These are phyloP conservation scores for Triadica sebifera DNA, from an alignment of 345 rosid species.

Conservation along the genomic window DNA sequence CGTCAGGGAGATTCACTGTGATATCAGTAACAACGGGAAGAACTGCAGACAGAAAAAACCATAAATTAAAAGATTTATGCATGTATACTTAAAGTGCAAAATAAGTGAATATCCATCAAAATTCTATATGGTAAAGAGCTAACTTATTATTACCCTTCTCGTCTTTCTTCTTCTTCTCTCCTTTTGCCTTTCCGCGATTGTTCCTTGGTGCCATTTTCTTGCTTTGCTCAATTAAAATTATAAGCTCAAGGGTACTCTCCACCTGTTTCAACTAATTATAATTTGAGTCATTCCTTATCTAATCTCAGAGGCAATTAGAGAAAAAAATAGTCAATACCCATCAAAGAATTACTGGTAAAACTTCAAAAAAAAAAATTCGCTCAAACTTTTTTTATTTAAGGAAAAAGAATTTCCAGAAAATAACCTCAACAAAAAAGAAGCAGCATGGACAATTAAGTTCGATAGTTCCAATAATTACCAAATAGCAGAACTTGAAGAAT, in stretches of 20 bases:
- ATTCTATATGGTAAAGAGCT: background rate
- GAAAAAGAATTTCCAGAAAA: background rate
- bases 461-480: conserved; percentile 22
- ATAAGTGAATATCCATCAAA: background rate
- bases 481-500: conserved; percentile 17
- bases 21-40: conserved; percentile 85
- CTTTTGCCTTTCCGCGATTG: conserved; percentile 85
- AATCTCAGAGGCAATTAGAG: no score
- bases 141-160: conserved; percentile 60
- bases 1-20: conserved; percentile 80
- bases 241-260: background rate
- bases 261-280: background rate
- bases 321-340: background rate
- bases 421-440: background rate
- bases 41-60: conserved; percentile 54
- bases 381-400: no score
- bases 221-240: background rate
- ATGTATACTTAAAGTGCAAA: background rate
- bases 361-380: background rate
- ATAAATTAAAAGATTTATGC: background rate
- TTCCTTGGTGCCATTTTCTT: conserved; percentile 88
- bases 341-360: conserved; percentile 2
- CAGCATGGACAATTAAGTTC: background rate
- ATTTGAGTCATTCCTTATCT: background rate
- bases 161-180: conserved; percentile 97